These are phyloP conservation scores for Carex pumila DNA, from an alignment of 176 grass and related monocot species.

Conservation along the genomic window DNA sequence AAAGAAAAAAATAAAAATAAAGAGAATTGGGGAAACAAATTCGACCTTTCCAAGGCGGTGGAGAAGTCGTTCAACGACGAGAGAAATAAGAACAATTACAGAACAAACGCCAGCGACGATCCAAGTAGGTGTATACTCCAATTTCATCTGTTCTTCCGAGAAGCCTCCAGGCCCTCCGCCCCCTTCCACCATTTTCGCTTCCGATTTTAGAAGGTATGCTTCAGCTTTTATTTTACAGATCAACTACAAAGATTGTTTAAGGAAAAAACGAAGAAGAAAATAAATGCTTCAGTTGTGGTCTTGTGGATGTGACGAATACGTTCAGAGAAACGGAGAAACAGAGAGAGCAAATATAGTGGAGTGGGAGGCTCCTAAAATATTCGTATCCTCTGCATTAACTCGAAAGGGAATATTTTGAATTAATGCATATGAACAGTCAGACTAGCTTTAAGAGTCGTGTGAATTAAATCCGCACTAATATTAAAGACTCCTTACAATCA, in stretches of 20 bases:
- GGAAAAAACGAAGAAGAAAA: background rate
- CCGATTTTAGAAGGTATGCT: background rate
- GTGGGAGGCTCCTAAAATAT: background rate
- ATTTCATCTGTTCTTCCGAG: conserved; percentile 31
- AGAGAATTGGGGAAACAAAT: background rate
- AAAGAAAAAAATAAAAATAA: background rate
- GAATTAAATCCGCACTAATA: too few relatives aligned
- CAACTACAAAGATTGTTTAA: background rate
- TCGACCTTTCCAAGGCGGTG: conserved; percentile 77
- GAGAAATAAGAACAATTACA: conserved; percentile 63
- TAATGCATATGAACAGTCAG: too few relatives aligned
- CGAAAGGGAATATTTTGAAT: too few relatives aligned
- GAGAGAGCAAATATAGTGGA: background rate
- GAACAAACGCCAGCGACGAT: conserved; percentile 80
- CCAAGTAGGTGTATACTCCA: conserved; percentile 92
- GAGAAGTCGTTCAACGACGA: conserved; percentile 65
- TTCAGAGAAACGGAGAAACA: background rate
- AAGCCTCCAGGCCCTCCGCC: background rate
- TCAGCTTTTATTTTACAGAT: background rate
- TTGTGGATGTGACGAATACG: background rate
- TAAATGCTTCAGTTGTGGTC: background rate
- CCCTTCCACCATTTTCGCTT: background rate
- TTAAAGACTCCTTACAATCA: too few relatives aligned
- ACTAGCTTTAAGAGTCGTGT: too few relatives aligned
- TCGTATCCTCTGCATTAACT: too few relatives aligned